Base-by-base conservation (phyloP, 345 rosid species). In the Brassica nigra region DNA sequence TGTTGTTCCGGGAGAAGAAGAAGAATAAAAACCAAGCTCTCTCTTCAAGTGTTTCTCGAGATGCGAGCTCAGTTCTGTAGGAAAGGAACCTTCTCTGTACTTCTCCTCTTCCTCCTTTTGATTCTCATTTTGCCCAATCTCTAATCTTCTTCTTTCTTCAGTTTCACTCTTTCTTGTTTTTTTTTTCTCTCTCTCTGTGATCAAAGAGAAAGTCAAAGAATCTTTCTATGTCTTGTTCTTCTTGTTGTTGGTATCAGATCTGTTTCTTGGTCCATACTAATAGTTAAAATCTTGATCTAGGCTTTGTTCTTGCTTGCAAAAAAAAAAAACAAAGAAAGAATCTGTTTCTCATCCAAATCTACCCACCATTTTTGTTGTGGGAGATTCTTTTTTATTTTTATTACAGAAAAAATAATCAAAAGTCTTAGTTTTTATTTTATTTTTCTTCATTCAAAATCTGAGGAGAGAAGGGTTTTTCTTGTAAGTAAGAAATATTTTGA, bases 351-450 rank as follows among this genome's bases (percentile, higher is more conserved):
- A 81, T 70, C 80, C 71, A 76, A 70, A 73, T 80, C 84, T 76
- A 76, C 85, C 91, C 90, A 81, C 89, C 85, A 18, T 86, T 90
- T 91, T 91, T 86, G 77, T 86, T 82, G 90, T 86, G 91, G 90
- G 84, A 61, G 73, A 11, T 81, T 47, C 63, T 63, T 82, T 74
- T 36, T 49, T 37, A 62, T 20, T 75, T 57, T 33, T 74, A 44
- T 62, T 66, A 71, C 73, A 65, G 59, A 61, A 20, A 49, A 67
- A 55, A 44, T 23, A 58, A 54, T 14, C 42, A 14, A 66, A 73
- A 77, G 70, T 55, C 39, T 4, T 5, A 34, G 16, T 47, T 14
- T 12, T 47, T 12, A 47, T n/a, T 52, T 52, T 52, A n/a, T 52
- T 52, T 52, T 52, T 52, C 57, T 52, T 52, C 8, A 52, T 52